A percentile compares a stretch with the other conserved stretches of the same genome.
Conservation (phyloP, 805 yeast genomes). For the Yamadazyma sp. region DNA sequence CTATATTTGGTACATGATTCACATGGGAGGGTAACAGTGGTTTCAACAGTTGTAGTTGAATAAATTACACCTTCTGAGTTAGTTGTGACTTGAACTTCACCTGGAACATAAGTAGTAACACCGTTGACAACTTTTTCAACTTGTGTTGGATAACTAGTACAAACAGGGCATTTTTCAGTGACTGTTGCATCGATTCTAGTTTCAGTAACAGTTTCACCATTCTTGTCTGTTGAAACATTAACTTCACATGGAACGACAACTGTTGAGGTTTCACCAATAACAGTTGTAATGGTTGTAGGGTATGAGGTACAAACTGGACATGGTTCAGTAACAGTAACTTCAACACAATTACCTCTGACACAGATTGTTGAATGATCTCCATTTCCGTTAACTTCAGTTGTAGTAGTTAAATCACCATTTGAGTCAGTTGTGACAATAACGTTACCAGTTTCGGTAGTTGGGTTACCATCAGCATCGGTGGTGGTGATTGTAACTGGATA, state of each 20-base stretch:
- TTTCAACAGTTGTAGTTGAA: not conserved
- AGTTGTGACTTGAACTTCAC: slow-evolving; percentile 2
- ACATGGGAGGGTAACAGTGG: not conserved
- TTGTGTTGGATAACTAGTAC: slow-evolving; percentile 18
- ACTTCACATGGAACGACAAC: slow-evolving; percentile 18
- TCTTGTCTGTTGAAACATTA: slow-evolving; percentile 4
- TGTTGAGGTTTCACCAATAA: slow-evolving; percentile 12
- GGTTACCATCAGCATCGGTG: slow-evolving; percentile 3
- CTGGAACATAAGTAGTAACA: slow-evolving; percentile 22
- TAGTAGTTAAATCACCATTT: slow-evolving; percentile 3
- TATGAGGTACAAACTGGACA: slow-evolving; percentile 11
- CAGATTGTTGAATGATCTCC: slow-evolving; percentile 2
- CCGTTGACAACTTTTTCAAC: slow-evolving; percentile 33
- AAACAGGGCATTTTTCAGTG: no score
- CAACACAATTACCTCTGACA: slow-evolving; percentile 6
- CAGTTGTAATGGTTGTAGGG: slow-evolving; percentile 8
- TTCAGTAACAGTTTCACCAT: slow-evolving; percentile 2
- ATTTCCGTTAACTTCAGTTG: slow-evolving; percentile 2
- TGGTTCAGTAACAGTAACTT: slow-evolving; percentile 5
- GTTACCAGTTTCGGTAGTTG: slow-evolving; percentile 9
- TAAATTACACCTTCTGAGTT: slow-evolving; percentile 1
- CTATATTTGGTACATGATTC: not conserved
- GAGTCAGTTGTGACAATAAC: slow-evolving; percentile 7
- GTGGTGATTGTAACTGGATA: slow-evolving; percentile 8
- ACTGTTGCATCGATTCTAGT: slow-evolving; percentile 1